Evolutionary conservation across 768 basidiomycete species (phyloP).

Genomic region (Obba rivulosa): DNA sequence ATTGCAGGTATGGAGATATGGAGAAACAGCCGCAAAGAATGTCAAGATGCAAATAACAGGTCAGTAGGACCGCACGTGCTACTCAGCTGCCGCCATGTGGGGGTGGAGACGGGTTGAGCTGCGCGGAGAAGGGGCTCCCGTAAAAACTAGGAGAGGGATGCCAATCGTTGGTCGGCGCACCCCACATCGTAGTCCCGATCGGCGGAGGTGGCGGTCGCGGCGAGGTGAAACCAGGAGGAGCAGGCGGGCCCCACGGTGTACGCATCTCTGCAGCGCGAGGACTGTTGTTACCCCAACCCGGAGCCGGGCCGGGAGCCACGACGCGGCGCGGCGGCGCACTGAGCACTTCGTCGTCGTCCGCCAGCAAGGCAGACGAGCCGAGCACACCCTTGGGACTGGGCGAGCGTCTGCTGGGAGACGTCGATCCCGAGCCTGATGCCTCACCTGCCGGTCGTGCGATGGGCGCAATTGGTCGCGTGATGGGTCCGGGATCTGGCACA

Average conservation of each 20-base stretch:
- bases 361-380: conserved; percentile 72
- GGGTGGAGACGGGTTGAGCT: conserved; percentile 47
- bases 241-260: conserved; percentile 40
- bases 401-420: conserved; percentile 48
- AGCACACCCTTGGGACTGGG: conserved; percentile 61
- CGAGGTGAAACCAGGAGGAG: conserved; percentile 26
- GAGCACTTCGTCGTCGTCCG: conserved; percentile 79
- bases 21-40: conserved; percentile 11
- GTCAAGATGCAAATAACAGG: conserved; percentile 19
- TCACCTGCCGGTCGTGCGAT: conserved; percentile 58
- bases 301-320: conserved; percentile 31
- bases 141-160: conserved; percentile 44
- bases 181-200: conserved; percentile 24
- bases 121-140: conserved; percentile 40
- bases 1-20: conserved; percentile 24
- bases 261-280: conserved; percentile 32
- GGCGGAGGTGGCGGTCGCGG: conserved; percentile 13
- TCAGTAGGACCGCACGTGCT: neutral
- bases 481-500: conserved; percentile 50
- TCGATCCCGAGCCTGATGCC: conserved; percentile 51
- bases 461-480: conserved; percentile 56
- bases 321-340: conserved; percentile 37
- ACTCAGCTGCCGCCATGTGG: conserved; percentile 26
- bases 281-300: conserved; percentile 48
- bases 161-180: conserved; percentile 36